Percentiles rank a stretch among this genome's conserved stretches.
phyloP scores from a whole-genome alignment of 2,329 filamentous ascomycete species.

The Aspergillus cejpii region DNA sequence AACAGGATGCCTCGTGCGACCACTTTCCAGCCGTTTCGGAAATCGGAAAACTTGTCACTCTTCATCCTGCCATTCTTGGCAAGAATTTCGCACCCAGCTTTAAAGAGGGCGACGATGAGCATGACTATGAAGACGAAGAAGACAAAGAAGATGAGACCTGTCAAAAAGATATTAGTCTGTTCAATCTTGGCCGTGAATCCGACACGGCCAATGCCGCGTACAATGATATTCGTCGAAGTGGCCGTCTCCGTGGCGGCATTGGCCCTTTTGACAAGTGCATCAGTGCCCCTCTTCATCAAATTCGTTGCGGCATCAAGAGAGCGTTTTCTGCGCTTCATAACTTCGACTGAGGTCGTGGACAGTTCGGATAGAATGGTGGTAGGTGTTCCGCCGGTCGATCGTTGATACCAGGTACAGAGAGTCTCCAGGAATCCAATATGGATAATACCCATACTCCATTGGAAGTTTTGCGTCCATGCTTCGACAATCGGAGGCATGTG shows the following conservation, averaged over 20 bases:
- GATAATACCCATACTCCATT: conserved; percentile 97
- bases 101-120: conserved; percentile 68
- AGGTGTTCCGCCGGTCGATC: conserved; percentile 79
- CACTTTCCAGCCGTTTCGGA: conserved; percentile 89
- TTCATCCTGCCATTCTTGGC: conserved; percentile 72
- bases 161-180: conserved; percentile 87
- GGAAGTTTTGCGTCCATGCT: conserved; percentile 94
- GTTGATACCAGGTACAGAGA: conserved; percentile 93
- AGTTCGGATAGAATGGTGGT: conserved; percentile 70
- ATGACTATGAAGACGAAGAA: conserved; percentile 72
- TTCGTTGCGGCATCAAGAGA: conserved; percentile 39
- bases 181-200: conserved; percentile 82
- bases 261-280: conserved; percentile 50
- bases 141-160: conserved; percentile 80
- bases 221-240: conserved; percentile 41
- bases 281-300: conserved; percentile 24
- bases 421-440: conserved; percentile 76
- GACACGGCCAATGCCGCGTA: conserved; percentile 81
- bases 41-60: conserved; percentile 79
- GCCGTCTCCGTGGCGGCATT: conserved; percentile 30
- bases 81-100: conserved; percentile 69
- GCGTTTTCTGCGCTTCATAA: conserved; percentile 56
- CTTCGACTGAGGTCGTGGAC: conserved; percentile 69
- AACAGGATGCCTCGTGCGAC: conserved; percentile 91
- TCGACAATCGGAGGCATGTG: conserved; percentile 78